Conservation (phyloP, 2,329 filamentous ascomycete species). For the Venturia aucupariae region DNA sequence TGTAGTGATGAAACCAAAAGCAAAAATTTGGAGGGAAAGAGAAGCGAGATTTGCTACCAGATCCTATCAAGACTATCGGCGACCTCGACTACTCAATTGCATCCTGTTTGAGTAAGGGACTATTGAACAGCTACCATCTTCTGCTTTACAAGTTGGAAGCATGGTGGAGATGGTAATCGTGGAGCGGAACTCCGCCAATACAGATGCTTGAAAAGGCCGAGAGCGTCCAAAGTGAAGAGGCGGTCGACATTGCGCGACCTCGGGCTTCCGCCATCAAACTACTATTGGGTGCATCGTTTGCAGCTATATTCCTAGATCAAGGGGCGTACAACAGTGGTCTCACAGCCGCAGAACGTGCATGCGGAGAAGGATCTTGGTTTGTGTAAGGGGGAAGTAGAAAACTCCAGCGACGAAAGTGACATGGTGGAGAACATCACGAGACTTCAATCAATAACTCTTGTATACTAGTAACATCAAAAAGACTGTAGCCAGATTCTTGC, state of each 20-base stretch:
- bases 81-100: background rate
- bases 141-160: background rate
- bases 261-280: background rate
- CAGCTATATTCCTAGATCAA: background rate
- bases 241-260: background rate
- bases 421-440: background rate
- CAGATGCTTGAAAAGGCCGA: background rate
- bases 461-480: no score
- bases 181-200: background rate
- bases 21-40: background rate
- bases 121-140: background rate
- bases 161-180: background rate
- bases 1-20: background rate
- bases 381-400: background rate
- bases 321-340: background rate
- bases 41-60: background rate
- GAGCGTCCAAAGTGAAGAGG: no score
- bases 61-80: background rate
- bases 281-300: background rate
- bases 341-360: background rate
- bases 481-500: no score
- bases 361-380: background rate
- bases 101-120: background rate
- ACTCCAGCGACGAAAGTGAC: background rate
- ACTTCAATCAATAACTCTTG: background rate